Evolutionary conservation across 1,284 basidiomycete genomes (phyloP).

Genomic region (Sanghuangporus sanghuang): DNA sequence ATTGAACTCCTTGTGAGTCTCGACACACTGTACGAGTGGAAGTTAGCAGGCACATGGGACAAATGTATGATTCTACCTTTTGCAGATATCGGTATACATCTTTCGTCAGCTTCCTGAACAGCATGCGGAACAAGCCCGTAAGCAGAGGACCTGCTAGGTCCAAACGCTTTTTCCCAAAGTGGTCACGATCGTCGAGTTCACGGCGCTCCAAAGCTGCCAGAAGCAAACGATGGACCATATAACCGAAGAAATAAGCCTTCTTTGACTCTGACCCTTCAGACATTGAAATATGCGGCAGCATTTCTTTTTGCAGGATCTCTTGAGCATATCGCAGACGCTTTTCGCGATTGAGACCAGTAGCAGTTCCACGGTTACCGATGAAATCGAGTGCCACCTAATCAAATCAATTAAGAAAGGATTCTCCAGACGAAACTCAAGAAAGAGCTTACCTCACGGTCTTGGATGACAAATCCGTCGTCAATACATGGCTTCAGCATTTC

Average conservation of each 20-base stretch:
- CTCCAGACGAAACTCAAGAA: neutral
- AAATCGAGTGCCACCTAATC: constrained; percentile 84
- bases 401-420: neutral
- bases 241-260: constrained; percentile 99
- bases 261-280: constrained; percentile 95
- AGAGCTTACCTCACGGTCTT: constrained; percentile 79
- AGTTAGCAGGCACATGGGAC: neutral
- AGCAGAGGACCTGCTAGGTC: constrained; percentile 95
- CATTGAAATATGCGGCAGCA: constrained; percentile 97
- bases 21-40: constrained; percentile 71
- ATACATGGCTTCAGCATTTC: constrained; percentile 99
- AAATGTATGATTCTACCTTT: constrained; percentile 54
- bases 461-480: constrained; percentile 97
- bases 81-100: constrained; percentile 97
- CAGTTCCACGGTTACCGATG: constrained; percentile 97
- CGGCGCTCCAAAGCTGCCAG: constrained; percentile 91
- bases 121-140: constrained; percentile 94
- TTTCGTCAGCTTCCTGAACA: constrained; percentile 95
- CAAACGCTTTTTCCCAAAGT: constrained; percentile 97
- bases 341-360: constrained; percentile 87
- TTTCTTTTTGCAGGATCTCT: constrained; percentile 98
- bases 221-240: constrained; percentile 96
- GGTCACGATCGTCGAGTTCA: constrained; percentile 98
- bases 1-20: constrained; percentile 95
- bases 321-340: constrained; percentile 95